Conservation (phyloP, 163 green algal genomes). For the Prototheca stagnorum region DNA sequence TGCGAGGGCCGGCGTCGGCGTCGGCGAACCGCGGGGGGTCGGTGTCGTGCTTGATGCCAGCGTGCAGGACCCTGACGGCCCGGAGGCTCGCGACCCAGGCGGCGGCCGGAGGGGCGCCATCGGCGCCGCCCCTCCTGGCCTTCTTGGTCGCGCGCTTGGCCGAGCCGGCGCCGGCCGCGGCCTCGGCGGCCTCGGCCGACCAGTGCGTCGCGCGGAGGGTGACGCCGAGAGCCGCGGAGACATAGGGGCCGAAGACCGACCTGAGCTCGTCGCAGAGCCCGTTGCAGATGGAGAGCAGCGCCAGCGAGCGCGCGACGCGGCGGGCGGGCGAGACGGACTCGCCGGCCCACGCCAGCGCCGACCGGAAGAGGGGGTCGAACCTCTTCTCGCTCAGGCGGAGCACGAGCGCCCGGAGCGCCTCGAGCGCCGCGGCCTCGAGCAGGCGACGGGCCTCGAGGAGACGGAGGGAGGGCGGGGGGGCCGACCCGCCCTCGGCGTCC, state of each 20-base stretch:
- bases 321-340: too few relatives aligned
- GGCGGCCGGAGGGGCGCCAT: neutral
- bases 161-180: constrained; percentile 2
- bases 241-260: constrained; percentile 68
- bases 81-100: constrained; percentile 40
- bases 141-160: constrained; percentile 47
- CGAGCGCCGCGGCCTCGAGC: constrained; percentile 28
- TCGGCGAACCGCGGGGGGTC: constrained; percentile 36
- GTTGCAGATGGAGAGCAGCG: constrained; percentile 35
- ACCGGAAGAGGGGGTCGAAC: constrained; percentile 79
- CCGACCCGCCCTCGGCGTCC: too few relatives aligned
- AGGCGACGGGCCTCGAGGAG: constrained; percentile 19
- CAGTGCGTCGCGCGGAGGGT: neutral
- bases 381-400: constrained; percentile 63
- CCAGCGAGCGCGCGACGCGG: constrained; percentile 20
- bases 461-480: constrained; percentile 60
- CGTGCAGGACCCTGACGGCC: constrained; percentile 51
- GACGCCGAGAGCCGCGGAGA: constrained; percentile 41
- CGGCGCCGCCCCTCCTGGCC: constrained; percentile 16
- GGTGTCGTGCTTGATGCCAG: constrained; percentile 61
- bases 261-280: constrained; percentile 42
- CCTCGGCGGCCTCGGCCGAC: neutral
- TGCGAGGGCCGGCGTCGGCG: constrained; percentile 37
- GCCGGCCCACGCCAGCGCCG: constrained; percentile 56
- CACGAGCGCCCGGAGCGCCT: constrained; percentile 35